Evolutionary conservation across 202 grass and related monocot species (phyloP).

Genomic region (Zizania palustris): DNA sequence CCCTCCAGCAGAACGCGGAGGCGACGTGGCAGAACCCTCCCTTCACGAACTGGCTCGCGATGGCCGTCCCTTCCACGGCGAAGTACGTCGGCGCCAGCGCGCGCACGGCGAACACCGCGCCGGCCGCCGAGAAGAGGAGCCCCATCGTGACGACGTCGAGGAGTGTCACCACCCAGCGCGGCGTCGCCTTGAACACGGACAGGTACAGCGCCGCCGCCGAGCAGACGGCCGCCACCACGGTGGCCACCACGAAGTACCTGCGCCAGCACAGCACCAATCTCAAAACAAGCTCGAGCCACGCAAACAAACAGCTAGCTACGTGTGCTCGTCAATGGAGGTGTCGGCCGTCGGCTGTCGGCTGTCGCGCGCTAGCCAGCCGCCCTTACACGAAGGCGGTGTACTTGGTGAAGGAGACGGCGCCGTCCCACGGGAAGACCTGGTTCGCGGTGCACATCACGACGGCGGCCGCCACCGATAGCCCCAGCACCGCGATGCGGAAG

Average conservation of each 20-base stretch:
- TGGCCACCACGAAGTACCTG: slow-evolving; percentile 52
- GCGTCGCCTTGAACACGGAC: background rate
- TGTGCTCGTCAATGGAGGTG: background rate
- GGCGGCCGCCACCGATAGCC: slow-evolving; percentile 40
- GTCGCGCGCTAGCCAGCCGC: too few species aligned
- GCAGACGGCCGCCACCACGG: slow-evolving; percentile 22
- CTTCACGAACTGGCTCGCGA: background rate
- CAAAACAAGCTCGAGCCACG: background rate
- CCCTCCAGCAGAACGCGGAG: slow-evolving; percentile 3
- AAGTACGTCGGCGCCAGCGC: background rate
- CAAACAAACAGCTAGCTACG: background rate
- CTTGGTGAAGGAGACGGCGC: slow-evolving; percentile 8
- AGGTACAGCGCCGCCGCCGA: slow-evolving; percentile 27
- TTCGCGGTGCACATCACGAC: slow-evolving; percentile 42
- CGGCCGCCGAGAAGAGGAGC: slow-evolving; percentile 49
- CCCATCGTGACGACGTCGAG: slow-evolving; percentile 38
- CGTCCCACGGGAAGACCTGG: background rate
- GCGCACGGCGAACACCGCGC: slow-evolving; percentile 34
- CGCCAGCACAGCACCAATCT: background rate
- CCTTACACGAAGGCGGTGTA: slow-evolving; percentile 38
- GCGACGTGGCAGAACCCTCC: background rate
- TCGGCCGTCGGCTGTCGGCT: too few species aligned
- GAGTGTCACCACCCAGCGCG: background rate
- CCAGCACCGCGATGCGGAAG: slow-evolving; percentile 33
- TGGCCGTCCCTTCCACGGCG: background rate